A percentile compares a stretch with the other conserved stretches of the same genome.
Evolutionary conservation across 2,329 filamentous ascomycete genomes (phyloP).

Genomic region (Coniochaeta sp.): DNA sequence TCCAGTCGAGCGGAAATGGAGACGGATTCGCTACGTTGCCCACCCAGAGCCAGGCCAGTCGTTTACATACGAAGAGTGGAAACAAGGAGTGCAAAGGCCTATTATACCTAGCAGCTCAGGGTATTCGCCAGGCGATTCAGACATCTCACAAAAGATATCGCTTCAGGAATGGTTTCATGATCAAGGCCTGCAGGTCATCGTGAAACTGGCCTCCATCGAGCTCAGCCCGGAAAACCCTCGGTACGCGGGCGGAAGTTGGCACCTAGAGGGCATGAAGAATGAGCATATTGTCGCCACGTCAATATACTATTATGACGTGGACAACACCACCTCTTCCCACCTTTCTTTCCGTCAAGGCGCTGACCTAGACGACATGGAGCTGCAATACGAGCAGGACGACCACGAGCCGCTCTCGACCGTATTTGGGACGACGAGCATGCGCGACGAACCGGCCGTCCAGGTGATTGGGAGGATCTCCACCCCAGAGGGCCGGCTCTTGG

Average conservation of each 20-base stretch:
- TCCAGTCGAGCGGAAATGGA: conserved; percentile 5
- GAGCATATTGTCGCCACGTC: conserved; percentile 58
- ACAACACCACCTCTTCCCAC: conserved; percentile 48
- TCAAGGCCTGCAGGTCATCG: conserved; percentile 48
- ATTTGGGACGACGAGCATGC: conserved; percentile 25
- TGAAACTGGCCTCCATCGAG: conserved; percentile 56
- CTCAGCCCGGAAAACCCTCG: conserved; percentile 49
- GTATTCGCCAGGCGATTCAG: too few species aligned
- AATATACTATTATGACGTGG: conserved; percentile 52
- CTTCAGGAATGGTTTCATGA: conserved; percentile 10
- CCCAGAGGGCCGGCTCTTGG: conserved; percentile 38
- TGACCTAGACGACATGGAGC: conserved; percentile 18
- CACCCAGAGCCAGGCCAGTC: conserved; percentile 4
- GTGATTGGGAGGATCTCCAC: conserved; percentile 40
- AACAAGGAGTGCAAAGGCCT: neutral
- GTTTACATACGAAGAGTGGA: conserved; percentile 6
- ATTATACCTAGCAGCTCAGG: neutral
- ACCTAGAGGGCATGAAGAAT: conserved; percentile 49
- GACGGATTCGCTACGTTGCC: conserved; percentile 1
- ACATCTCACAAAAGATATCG: conserved; percentile 8
- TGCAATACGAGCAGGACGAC: conserved; percentile 25
- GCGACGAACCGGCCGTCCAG: conserved; percentile 28
- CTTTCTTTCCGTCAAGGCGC: conserved; percentile 42
- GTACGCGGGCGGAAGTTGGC: conserved; percentile 47
- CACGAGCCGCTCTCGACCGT: conserved; percentile 22